Base-by-base conservation (phyloP, 768 basidiomycete genomes). In the Lepiota brunneoincarnata region DNA sequence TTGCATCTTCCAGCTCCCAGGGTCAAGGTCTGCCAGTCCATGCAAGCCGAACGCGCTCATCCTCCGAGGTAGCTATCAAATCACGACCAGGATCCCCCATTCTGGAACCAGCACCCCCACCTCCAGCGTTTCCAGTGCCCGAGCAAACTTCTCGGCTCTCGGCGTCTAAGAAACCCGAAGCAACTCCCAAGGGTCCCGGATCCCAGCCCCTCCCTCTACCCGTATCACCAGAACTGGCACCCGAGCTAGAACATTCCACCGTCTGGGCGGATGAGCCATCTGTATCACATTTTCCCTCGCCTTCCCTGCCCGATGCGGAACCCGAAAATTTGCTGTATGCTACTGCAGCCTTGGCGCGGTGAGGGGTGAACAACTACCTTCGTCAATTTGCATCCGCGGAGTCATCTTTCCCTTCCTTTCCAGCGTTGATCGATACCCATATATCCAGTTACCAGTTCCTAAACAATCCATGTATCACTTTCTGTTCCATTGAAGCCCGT, bases 21-120 rank as follows among this genome's bases (percentile, higher is more conserved):
- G 47, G 12, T 35, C 43, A 38, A 9, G 12, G 1, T 15, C 24
- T 34, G 18, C 58, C 31, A 12, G 28, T 23, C 21, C 39, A 43
- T 7, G 10, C 24, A 18, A 42, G 41, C 17, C 57, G 46, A n/a
- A 59, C 61, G 17, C 54, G 61, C 21, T 66, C 64, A 7, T 62
- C 63, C 1, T 72, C 72, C 0, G 55, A 62, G 48, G 58, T 68
- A 4, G 70, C 54, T 3, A 58, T 73, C 34, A 73, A 72, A 48
- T 73, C 71, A 1, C 66, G 67, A 1, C 69, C 69, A 1, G 53
- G 54, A 6, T 69, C 70, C 2, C 51, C 64, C 17, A 60, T 63
- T 18, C 44, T 63, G 4, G 51, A 40, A 28, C 45, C 54, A 54
- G 14, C 51, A 58, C 20, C 63, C 60, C 66, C 66, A 5, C 58